Conservation (phyloP, 768 basidiomycete species). For the Russula vinacea region DNA sequence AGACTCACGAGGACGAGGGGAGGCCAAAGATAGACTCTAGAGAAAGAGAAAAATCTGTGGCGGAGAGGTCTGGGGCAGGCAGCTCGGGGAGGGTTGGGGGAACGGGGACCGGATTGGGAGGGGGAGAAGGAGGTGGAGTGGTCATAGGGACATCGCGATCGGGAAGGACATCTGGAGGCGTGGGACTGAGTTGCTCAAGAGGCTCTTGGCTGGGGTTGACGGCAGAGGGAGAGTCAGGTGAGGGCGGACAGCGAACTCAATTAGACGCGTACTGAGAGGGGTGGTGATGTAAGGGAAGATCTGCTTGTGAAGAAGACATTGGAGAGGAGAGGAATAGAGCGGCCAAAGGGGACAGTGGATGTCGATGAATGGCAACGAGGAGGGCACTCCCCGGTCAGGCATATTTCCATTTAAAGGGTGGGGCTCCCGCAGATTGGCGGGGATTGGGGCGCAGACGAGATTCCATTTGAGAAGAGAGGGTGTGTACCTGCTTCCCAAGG, state of each 20-base stretch:
- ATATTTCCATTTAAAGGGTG: neutral
- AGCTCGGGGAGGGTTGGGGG: slow-evolving; percentile 26
- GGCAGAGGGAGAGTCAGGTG: slow-evolving; percentile 14
- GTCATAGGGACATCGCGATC: neutral
- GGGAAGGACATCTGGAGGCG: slow-evolving; percentile 13
- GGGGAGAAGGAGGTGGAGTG: neutral
- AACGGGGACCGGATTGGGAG: slow-evolving; percentile 3
- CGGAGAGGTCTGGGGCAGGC: slow-evolving; percentile 7
- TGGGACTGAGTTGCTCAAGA: neutral
- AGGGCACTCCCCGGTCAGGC: neutral
- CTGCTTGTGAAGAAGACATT: slow-evolving; percentile 22
- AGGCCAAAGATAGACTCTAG: slow-evolving; percentile 26
- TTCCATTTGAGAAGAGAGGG: slow-evolving; percentile 5
- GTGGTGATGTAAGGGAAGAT: slow-evolving; percentile 22
- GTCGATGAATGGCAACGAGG: neutral
- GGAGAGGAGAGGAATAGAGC: neutral
- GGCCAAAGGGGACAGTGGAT: neutral
- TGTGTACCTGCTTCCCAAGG: slow-evolving; percentile 15
- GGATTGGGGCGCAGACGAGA: neutral
- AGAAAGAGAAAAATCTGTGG: neutral
- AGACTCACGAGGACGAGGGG: slow-evolving; percentile 20
- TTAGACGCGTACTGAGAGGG: slow-evolving; percentile 17
- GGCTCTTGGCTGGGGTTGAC: slow-evolving; percentile 1
- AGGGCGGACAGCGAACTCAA: slow-evolving; percentile 13
- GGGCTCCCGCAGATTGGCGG: neutral